Percentiles rank a stretch among this genome's conserved stretches.
Evolutionary conservation across 495 filamentous ascomycete genomes (phyloP).

Genomic region (Trichoderma virens): DNA sequence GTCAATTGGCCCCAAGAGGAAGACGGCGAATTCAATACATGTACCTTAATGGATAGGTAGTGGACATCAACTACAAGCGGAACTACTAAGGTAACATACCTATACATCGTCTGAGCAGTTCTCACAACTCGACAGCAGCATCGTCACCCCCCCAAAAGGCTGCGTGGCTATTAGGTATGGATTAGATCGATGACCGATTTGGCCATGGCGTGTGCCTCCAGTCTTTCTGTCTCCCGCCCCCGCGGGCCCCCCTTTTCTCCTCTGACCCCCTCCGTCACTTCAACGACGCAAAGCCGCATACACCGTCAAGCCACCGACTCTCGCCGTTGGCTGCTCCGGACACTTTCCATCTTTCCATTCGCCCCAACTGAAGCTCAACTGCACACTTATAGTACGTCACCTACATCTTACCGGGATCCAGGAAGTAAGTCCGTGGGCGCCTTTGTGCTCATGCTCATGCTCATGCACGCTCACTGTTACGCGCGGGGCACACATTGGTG

Average conservation of each 20-base stretch:
- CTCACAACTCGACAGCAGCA: not conserved
- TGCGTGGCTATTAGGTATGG: no score
- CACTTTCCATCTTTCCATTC: not conserved
- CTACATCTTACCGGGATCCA: constrained; percentile 1
- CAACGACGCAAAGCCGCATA: not conserved
- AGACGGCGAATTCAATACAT: no score
- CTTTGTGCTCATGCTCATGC: not conserved
- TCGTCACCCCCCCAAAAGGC: not conserved
- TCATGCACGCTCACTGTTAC: not conserved
- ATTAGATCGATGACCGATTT: constrained; percentile 8
- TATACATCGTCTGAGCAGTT: no score
- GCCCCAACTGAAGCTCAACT: not conserved
- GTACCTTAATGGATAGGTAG: no score
- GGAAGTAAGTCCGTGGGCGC: not conserved
- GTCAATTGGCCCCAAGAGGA: not conserved
- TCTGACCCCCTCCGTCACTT: not conserved
- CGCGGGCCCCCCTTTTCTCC: not conserved
- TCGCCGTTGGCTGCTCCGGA: not conserved
- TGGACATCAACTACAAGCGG: no score
- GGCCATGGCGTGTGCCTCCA: not conserved
- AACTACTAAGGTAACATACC: no score
- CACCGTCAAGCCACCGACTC: not conserved
- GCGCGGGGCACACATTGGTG: not conserved
- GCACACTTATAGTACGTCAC: not conserved
- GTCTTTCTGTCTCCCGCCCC: no score